These are phyloP conservation scores for Boechera stricta DNA, from an alignment of 345 rosid genomes.

Conservation along the genomic window DNA sequence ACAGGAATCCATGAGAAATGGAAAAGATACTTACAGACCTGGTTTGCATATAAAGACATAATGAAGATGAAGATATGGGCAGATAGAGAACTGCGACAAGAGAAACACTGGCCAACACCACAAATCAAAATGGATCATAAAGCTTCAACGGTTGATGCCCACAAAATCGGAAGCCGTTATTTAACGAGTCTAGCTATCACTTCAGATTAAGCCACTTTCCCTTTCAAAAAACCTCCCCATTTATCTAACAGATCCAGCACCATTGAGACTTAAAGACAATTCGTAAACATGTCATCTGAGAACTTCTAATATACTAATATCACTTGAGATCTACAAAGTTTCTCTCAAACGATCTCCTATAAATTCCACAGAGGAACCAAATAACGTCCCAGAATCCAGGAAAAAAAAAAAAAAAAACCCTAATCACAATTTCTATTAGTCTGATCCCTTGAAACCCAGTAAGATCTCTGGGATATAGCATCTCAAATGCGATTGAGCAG, in stretches of 20 bases:
- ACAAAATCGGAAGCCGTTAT: background rate
- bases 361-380: constrained; percentile 9
- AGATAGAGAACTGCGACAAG: constrained; percentile 7
- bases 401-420: constrained; percentile 11
- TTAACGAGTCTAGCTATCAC: background rate
- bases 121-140: background rate
- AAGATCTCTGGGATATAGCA: constrained; percentile 23
- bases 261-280: background rate
- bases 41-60: background rate
- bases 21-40: constrained; percentile 7
- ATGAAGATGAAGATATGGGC: too few species aligned
- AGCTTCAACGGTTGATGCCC: background rate
- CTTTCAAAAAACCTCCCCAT: background rate
- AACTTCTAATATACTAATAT: background rate
- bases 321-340: constrained; percentile 13
- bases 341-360: background rate
- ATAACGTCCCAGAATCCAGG: background rate
- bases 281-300: background rate
- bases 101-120: background rate
- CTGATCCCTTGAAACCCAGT: background rate
- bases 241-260: constrained; percentile 6
- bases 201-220: constrained; percentile 7
- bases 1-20: constrained; percentile 18
- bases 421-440: constrained; percentile 13
- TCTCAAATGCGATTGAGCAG: background rate